Conservation (phyloP, 495 filamentous ascomycete species). For the Hypoxylon lienhwacheense region DNA sequence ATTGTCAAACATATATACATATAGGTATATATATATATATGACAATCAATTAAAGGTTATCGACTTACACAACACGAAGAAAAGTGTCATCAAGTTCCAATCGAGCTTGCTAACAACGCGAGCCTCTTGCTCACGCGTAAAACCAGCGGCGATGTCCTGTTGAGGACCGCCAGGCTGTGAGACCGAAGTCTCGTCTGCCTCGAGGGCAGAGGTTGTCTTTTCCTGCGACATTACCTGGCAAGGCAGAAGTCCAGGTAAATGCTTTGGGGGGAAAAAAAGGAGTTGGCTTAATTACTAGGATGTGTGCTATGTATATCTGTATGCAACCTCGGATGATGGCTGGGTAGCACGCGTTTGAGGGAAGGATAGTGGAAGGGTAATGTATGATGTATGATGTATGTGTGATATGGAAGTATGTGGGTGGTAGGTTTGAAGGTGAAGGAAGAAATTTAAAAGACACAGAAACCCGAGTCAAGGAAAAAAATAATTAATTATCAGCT, state of each 20-base stretch:
- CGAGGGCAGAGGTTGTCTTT: constrained; percentile 14
- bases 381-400: too few relatives aligned
- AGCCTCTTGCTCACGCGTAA: constrained; percentile 20
- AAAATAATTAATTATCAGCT: neutral
- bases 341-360: constrained; percentile 3
- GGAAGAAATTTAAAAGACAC: neutral
- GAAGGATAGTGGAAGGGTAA: neutral
- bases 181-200: constrained; percentile 19
- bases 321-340: constrained; percentile 15
- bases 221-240: constrained; percentile 20
- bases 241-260: neutral
- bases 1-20: neutral
- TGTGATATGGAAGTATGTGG: too few relatives aligned
- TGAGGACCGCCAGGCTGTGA: constrained; percentile 4
- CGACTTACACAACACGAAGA: constrained; percentile 41
- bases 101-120: constrained; percentile 40
- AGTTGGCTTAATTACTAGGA: too few relatives aligned
- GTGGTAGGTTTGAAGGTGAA: too few relatives aligned
- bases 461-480: neutral
- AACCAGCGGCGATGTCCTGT: neutral
- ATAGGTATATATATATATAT: too few relatives aligned
- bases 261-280: too few relatives aligned
- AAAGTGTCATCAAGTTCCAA: constrained; percentile 39
- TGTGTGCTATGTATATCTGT: too few relatives aligned
- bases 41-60: too few relatives aligned